A percentile compares a stretch with the other conserved stretches of the same genome.
Evolutionary conservation across 495 filamentous ascomycete species (phyloP).

Genomic region (Tuber microsphaerosporum): DNA sequence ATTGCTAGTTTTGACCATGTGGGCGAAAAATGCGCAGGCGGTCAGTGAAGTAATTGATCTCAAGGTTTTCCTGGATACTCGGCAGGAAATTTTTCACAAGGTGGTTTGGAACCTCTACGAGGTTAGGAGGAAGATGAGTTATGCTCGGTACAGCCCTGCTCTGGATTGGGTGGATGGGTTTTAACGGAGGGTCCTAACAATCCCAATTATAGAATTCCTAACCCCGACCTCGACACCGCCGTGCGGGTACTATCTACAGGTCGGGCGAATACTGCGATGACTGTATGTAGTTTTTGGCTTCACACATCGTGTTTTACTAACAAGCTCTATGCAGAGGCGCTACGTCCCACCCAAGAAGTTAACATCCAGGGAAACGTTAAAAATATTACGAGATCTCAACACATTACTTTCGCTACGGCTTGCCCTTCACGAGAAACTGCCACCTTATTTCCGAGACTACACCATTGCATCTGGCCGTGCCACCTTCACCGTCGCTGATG

Average conservation of each 20-base stretch:
- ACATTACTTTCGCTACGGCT: conserved; percentile 72
- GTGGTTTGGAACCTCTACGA: conserved; percentile 58
- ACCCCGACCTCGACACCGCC: conserved; percentile 85
- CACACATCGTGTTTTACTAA: conserved; percentile 37
- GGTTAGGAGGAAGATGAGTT: conserved; percentile 59
- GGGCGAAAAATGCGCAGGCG: conserved; percentile 69
- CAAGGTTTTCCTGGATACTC: conserved; percentile 58
- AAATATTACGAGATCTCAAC: conserved; percentile 70
- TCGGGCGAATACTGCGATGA: conserved; percentile 46
- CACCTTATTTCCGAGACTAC: conserved; percentile 63
- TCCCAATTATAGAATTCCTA: conserved; percentile 55
- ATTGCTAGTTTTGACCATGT: conserved; percentile 75
- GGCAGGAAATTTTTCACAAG: conserved; percentile 52
- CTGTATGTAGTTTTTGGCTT: conserved; percentile 46
- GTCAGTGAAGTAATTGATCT: conserved; percentile 82
- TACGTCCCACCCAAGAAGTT: conserved; percentile 72
- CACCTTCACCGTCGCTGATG: conserved; percentile 71
- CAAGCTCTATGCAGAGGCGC: conserved; percentile 49
- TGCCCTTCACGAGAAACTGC: conserved; percentile 67
- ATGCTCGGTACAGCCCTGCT: conserved; percentile 44
- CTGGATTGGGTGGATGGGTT: background rate
- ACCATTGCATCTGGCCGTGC: conserved; percentile 69
- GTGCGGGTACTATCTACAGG: conserved; percentile 73
- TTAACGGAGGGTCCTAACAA: conserved; percentile 13
- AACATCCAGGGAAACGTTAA: conserved; percentile 57